Base-by-base conservation (phyloP, 192 early-diverging fungal species). In the Backusella parvicylindrica region DNA sequence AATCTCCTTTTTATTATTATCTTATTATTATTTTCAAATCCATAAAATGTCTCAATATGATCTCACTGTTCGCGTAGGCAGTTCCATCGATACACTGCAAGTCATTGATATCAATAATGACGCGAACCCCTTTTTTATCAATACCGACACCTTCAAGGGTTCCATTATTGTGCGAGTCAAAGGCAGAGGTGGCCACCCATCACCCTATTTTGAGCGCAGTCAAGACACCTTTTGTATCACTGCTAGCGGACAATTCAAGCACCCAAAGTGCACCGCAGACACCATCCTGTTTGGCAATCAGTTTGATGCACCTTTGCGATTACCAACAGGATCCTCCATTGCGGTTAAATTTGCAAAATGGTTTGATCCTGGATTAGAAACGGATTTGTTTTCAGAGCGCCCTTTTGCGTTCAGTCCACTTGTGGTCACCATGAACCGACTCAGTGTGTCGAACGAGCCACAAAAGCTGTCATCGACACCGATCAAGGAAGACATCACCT, bases 231-330 rank as follows among this genome's bases (percentile, higher is more conserved):
- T 92, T 81, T 91, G 91, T 38, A 83, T 95, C 28, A 92, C 94
- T 73, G 76, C 94, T 30, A 86, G 83, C 21, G 91, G 90, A 30
- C 81, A 91, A n/a, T 95, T 94, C 80, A 91, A 91, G 79, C 82
- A 88, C 71, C 75, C 88, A 70, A 83, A 85, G 81, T 11, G 8
- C 8, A 77, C 85, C 3, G 87, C 87, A 12, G 87, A 91, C 66
- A 87, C 92, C 36, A 85, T 95, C 9, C 73, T 95, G 7, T 95
- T 94, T 83, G 94, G 94, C 13, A 90, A 90, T 60, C 86, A 89
- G 66, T 95, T 95, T 74, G 91, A 93, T 70, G 67, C 81, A 18
- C 92, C 92, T 49, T 77, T 93, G 21, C 78, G 83, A 6, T 85
- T 91, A 1, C 94, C 94, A 6, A 88, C 87, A 0, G 89, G 91